phyloP scores from a whole-genome alignment of 345 rosid genomes.

The Aquilaria sinensis region DNA sequence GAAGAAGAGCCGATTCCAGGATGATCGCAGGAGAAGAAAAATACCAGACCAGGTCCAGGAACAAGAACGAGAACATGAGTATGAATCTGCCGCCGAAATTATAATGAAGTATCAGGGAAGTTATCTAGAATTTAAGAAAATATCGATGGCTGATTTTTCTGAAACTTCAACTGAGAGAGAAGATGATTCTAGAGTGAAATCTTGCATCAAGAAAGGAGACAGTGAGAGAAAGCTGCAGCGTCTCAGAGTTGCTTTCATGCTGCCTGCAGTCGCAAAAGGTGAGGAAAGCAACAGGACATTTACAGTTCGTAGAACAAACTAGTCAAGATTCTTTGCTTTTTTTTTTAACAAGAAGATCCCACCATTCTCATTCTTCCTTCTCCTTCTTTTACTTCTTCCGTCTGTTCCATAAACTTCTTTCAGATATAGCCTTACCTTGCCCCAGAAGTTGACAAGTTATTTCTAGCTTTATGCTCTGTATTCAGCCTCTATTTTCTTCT shows the following conservation, averaged over 20 bases:
- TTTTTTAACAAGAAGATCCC: slow-evolving; percentile 2
- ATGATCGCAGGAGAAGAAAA: background rate
- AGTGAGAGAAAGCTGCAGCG: slow-evolving; percentile 19
- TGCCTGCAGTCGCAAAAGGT: slow-evolving; percentile 12
- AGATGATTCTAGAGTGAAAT: slow-evolving; percentile 15
- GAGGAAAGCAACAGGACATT: slow-evolving; percentile 12
- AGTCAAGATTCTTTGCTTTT: background rate
- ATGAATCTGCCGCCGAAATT: slow-evolving; percentile 18
- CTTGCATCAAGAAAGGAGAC: slow-evolving; percentile 34
- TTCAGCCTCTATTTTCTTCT: background rate
- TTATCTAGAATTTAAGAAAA: slow-evolving; percentile 12
- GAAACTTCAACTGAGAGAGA: background rate
- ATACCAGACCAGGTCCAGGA: slow-evolving; percentile 8
- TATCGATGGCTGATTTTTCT: background rate
- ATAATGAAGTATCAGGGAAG: slow-evolving; percentile 3
- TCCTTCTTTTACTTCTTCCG: background rate
- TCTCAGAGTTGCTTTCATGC: slow-evolving; percentile 30
- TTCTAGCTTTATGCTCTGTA: background rate
- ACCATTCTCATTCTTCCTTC: background rate
- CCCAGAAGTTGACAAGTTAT: slow-evolving; percentile 1
- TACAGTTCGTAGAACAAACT: background rate
- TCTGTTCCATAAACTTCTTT: background rate
- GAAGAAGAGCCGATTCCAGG: no score
- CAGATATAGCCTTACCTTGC: slow-evolving; percentile 8
- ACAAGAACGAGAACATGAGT: slow-evolving; percentile 4